Percentiles rank a stretch among this genome's conserved stretches.
These are phyloP conservation scores for Vararia minispora DNA, from an alignment of 768 basidiomycete genomes.

Conservation along the genomic window DNA sequence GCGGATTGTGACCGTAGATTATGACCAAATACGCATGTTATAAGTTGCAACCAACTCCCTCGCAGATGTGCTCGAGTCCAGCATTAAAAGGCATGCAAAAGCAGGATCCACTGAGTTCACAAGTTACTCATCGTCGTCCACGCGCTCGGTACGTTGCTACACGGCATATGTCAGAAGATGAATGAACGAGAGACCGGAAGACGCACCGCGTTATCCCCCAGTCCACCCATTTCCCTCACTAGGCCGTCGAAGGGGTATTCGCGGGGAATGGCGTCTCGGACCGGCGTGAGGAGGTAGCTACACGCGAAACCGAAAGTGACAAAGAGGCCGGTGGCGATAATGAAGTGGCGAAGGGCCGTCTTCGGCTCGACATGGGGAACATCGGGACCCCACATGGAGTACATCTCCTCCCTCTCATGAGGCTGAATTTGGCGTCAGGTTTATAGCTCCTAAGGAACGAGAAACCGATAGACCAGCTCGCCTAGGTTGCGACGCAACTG, in stretches of 20 bases:
- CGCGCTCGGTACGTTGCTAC: no score
- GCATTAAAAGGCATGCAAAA: no score
- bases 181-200: background rate
- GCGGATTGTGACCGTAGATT: no score
- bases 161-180: no score
- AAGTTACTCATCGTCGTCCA: no score
- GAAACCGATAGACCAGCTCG: slow-evolving; percentile 44
- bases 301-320: slow-evolving; percentile 49
- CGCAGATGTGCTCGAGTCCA: no score
- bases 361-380: slow-evolving; percentile 48
- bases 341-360: slow-evolving; percentile 54
- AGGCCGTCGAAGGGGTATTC: slow-evolving; percentile 72
- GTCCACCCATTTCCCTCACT: slow-evolving; percentile 65
- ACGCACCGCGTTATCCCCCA: slow-evolving; percentile 68
- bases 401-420: slow-evolving; percentile 69
- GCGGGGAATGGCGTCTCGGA: slow-evolving; percentile 55
- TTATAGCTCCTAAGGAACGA: slow-evolving; percentile 9
- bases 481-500: slow-evolving; percentile 75
- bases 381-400: slow-evolving; percentile 87
- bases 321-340: slow-evolving; percentile 50
- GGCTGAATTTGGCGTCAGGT: slow-evolving; percentile 3
- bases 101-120: no score
- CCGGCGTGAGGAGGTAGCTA: slow-evolving; percentile 44
- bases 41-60: no score
- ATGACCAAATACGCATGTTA: no score